These are phyloP conservation scores for Globisporangium iwayamae DNA, from an alignment of 352 stramenopile species.

Conservation along the genomic window DNA sequence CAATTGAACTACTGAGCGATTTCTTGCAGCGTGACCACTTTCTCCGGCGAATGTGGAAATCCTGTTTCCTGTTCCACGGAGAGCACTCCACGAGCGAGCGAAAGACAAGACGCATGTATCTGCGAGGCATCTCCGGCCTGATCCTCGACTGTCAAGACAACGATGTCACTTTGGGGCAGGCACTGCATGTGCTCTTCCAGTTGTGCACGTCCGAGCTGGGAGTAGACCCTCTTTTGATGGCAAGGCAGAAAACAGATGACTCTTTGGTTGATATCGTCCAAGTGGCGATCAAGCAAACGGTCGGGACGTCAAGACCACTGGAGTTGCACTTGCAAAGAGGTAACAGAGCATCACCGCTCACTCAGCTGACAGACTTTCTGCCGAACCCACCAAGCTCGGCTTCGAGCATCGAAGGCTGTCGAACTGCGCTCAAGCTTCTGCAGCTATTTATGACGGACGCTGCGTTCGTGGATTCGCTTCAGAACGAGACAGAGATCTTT, in stretches of 20 bases:
- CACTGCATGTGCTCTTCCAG: conserved; percentile 1
- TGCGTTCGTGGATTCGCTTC: conserved; percentile 7
- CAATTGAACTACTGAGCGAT: conserved; percentile 11
- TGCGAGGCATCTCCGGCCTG: conserved; percentile 9
- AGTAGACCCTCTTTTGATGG: neutral
- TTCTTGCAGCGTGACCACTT: conserved; percentile 1
- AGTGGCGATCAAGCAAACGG: neutral
- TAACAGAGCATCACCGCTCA: neutral
- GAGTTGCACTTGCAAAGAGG: neutral
- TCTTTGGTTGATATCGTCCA: conserved; percentile 13
- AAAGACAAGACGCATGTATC: neutral
- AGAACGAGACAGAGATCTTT: conserved; percentile 15
- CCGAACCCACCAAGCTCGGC: neutral
- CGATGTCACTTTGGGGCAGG: neutral
- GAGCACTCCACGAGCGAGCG: neutral
- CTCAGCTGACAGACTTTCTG: conserved; percentile 4
- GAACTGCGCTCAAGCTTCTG: conserved; percentile 5
- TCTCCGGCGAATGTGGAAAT: neutral
- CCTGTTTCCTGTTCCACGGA: conserved; percentile 1
- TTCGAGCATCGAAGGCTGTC: neutral
- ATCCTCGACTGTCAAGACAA: neutral
- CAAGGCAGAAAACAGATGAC: neutral
- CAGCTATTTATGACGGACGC: conserved; percentile 3
- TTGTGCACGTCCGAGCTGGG: conserved; percentile 7
- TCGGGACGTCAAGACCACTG: conserved; percentile 9